Conservation (phyloP, 2,329 filamentous ascomycete genomes). For the Cercospora berteroae region DNA sequence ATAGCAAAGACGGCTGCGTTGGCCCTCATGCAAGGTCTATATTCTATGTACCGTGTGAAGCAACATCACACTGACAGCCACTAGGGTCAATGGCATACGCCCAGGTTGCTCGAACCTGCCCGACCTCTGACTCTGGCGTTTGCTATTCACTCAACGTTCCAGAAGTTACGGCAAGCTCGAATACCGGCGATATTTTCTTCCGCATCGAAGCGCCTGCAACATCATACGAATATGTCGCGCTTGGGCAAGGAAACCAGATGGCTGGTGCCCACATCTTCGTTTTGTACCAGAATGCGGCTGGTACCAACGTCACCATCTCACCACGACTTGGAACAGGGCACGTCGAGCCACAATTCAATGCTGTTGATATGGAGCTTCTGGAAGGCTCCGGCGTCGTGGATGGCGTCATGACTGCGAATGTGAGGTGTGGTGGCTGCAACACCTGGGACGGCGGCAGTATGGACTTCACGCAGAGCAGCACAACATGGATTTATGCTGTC, state of each 20-base stretch:
- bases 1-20: not conserved
- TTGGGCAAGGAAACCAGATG: constrained; percentile 59
- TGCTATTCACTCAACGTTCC: constrained; percentile 58
- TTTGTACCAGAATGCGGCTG: constrained; percentile 53
- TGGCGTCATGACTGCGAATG: constrained; percentile 56
- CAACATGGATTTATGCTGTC: constrained; percentile 53
- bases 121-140: constrained; percentile 24
- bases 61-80: not conserved
- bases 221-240: constrained; percentile 53
- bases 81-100: constrained; percentile 16
- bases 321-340: constrained; percentile 50
- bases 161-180: constrained; percentile 50
- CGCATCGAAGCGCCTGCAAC: constrained; percentile 54
- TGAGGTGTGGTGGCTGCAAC: constrained; percentile 55
- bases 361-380: constrained; percentile 46
- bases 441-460: constrained; percentile 54
- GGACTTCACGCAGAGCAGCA: constrained; percentile 46
- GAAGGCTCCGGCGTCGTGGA: constrained; percentile 54
- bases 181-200: constrained; percentile 57
- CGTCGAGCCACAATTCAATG: constrained; percentile 43
- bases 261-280: constrained; percentile 59
- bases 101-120: constrained; percentile 22
- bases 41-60: not conserved
- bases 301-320: constrained; percentile 58
- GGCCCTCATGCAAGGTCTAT: constrained; percentile 8